Base-by-base conservation (phyloP, 768 basidiomycete species). In the Pisolithus microcarpus region DNA sequence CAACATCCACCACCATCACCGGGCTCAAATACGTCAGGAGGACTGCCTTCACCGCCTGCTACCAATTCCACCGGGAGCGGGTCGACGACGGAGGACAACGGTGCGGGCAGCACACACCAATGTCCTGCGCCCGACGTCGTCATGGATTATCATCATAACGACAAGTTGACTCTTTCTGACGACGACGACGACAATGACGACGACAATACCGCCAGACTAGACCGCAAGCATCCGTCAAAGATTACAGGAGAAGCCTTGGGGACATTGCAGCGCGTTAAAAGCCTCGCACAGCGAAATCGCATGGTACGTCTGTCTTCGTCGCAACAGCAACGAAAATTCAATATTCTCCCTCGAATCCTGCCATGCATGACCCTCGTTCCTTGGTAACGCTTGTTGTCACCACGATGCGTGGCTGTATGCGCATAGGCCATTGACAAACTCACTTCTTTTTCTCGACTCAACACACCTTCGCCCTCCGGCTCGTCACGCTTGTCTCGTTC, bases 41-140 rank as follows among this genome's bases (percentile, higher is more conserved):
- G 88, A 6, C 65, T 91, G 5, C 88, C 89, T 1, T 89, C 87
- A 21, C 89, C 89, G 0, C 89, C 89, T 39, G 87, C 86, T 24
- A 87, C 89, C 18, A 90, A 89, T 62, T 90, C 87, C 10, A 89
- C 87, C 1, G 87, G 85, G 31, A 88, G 86, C 64, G 85, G 85
- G 36, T 87, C 85, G 58, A 82, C 79, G 4, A 83, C 82, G 39
- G 82, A 82, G 67, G 76, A 76, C 43, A 71, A 66, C 47, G 76
- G 73, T 53, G 65, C 68, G 47, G 73, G 72, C 54, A 72, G 71
- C 58, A 51, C 71, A 53, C 70, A 73, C 55, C 61, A 61, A 46
- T 70, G 64, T 38, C 61, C 67, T 43, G 48, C 54, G 37, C 60
- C 71, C 38, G 59, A 62, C 63, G 21, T 46, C 69, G 54, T 70